Conservation (phyloP, 2,329 filamentous ascomycete genomes). For the Fusarium sp. region DNA sequence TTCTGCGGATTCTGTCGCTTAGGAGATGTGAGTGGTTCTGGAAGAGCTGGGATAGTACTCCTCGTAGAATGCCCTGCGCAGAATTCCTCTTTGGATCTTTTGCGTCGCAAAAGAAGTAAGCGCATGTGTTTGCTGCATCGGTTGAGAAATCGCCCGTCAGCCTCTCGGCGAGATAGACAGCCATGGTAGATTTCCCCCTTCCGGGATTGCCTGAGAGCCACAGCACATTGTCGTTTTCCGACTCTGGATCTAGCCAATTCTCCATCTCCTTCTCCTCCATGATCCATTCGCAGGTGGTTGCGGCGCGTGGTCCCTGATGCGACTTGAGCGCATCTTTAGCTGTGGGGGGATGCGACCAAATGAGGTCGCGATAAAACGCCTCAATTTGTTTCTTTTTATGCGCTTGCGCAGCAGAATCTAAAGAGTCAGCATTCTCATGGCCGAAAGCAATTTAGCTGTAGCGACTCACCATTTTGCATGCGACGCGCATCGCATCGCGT, state of each 20-base stretch:
- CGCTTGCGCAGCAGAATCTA: not conserved
- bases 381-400: constrained; percentile 20
- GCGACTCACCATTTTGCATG: constrained; percentile 11
- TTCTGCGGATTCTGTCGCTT: constrained; percentile 27
- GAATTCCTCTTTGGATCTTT: constrained; percentile 22
- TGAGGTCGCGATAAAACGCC: constrained; percentile 24
- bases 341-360: constrained; percentile 21
- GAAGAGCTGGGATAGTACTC: constrained; percentile 23
- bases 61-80: constrained; percentile 22
- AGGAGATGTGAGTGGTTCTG: constrained; percentile 24
- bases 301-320: constrained; percentile 18
- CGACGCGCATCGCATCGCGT: constrained; percentile 22
- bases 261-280: constrained; percentile 12
- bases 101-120: constrained; percentile 23
- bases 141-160: constrained; percentile 19
- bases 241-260: constrained; percentile 14
- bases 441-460: not conserved
- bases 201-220: constrained; percentile 22
- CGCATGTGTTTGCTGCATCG: constrained; percentile 18
- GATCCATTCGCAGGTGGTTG: constrained; percentile 28
- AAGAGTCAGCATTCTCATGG: constrained; percentile 3
- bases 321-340: constrained; percentile 24
- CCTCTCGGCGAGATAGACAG: constrained; percentile 19
- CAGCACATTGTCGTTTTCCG: constrained; percentile 3
- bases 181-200: constrained; percentile 23